Percentiles rank a stretch among this genome's conserved stretches.
These are phyloP conservation scores for Citrus sinensis DNA, from an alignment of 345 rosid genomes.

Conservation along the genomic window DVS_A1.0 CM039167.1:10549501-10550000, in stretches of 20 bases:
- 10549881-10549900: slow-evolving; percentile 54
- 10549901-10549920: slow-evolving; percentile 60
- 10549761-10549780: slow-evolving; percentile 60
- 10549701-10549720: neutral
- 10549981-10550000: slow-evolving; percentile 55
- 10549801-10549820: slow-evolving; percentile 62
- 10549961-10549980: slow-evolving; percentile 30
- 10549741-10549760: slow-evolving; percentile 57
- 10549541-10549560: slow-evolving; percentile 35
- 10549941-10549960: slow-evolving; percentile 26
- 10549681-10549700: neutral
- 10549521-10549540: slow-evolving; percentile 31
- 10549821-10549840: slow-evolving; percentile 68
- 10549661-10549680: neutral
- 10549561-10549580: slow-evolving; percentile 53
- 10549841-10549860: slow-evolving; percentile 62
- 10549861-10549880: slow-evolving; percentile 54
- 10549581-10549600: slow-evolving; percentile 45
- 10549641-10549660: neutral
- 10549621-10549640: slow-evolving; percentile 17
- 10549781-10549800: slow-evolving; percentile 31
- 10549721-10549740: slow-evolving; percentile 36
- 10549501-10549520: slow-evolving; percentile 54
- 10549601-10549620: slow-evolving; percentile 36
- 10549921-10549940: slow-evolving; percentile 37